These are phyloP conservation scores for Panaeolus cyanescens DNA, from an alignment of 768 basidiomycete species.

Conservation along the genomic window DNA sequence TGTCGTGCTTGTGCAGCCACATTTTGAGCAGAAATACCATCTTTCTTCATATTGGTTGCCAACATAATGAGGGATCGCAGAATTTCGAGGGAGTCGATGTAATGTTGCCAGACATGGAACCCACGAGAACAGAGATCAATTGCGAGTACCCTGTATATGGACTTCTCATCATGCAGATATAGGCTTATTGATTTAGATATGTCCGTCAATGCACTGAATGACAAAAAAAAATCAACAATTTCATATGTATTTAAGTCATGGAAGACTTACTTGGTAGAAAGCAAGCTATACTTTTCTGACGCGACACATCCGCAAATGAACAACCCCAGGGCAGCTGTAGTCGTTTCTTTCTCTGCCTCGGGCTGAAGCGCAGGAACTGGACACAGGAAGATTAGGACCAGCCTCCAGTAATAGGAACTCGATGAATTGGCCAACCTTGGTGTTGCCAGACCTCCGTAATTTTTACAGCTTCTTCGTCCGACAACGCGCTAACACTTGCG, in stretches of 20 bases:
- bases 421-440: slow-evolving; percentile 44
- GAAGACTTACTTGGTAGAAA: slow-evolving; percentile 64
- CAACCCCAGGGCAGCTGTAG: slow-evolving; percentile 66
- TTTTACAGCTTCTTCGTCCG: slow-evolving; percentile 63
- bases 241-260: background rate
- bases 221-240: background rate
- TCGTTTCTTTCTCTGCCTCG: slow-evolving; percentile 57
- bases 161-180: slow-evolving; percentile 75
- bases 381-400: background rate
- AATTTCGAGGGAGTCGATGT: slow-evolving; percentile 87
- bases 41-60: slow-evolving; percentile 72
- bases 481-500: slow-evolving; percentile 63
- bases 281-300: slow-evolving; percentile 72
- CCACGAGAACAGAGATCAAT: slow-evolving; percentile 91
- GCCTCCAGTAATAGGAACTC: background rate
- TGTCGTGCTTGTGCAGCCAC: slow-evolving; percentile 76
- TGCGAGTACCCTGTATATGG: slow-evolving; percentile 68
- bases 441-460: slow-evolving; percentile 68
- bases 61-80: slow-evolving; percentile 82
- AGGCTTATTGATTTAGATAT: slow-evolving; percentile 80
- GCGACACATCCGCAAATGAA: slow-evolving; percentile 86
- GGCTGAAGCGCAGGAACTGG: slow-evolving; percentile 67
- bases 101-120: slow-evolving; percentile 93
- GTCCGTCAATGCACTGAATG: slow-evolving; percentile 71
- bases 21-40: slow-evolving; percentile 67